Evolutionary conservation across 805 yeast species (phyloP), one percentile per base, ranked within the genome.

Genomic region (Saccharomycopsis schoenii): DNA sequence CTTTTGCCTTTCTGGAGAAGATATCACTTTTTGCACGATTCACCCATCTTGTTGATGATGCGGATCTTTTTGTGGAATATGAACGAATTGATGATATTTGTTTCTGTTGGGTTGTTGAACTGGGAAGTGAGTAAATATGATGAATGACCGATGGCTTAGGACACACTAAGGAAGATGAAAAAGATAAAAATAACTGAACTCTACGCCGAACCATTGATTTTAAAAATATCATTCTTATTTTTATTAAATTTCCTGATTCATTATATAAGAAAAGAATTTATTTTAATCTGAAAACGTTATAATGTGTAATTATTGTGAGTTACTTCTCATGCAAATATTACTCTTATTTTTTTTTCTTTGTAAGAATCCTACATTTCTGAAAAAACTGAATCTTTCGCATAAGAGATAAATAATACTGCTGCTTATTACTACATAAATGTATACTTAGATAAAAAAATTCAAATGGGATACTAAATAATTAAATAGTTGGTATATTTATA

Each of bases 1-100:
- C 73, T 66, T 80, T 82, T 2, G 97, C 93, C 65, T 84, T 84
- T 60, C 80, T 76, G 2, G 91, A 79, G 71, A 77, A 90, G 29
- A 67, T 74, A 69, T 93, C 98, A 10, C 73, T 76, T 19, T 74
- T 70, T 64, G 88, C 93, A 60, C 98, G 78, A 29, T 81, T 76
- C 1, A 89, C 71, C 97, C 98, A 93, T 66, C 86, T 73, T 36
- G 40, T 24, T 17, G 62, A 57, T 2, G 64, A 60, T 36, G 52
- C 36, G 9, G 55, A 42, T 34, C 40, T 51, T 11, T 41, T 52
- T 24, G 52, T 12, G 21, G 52, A 21, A 24, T 47, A 47, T 47
- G 34, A 15, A 14, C 52, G 52, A 47, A 14, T 11, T 8, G 21
- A 4, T 47, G 25, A 47, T 15, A 5, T 21, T n/a, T 47, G 34